phyloP scores from a whole-genome alignment of 805 yeast genomes.

The Sugiyamaella qingdaonensis region DNA sequence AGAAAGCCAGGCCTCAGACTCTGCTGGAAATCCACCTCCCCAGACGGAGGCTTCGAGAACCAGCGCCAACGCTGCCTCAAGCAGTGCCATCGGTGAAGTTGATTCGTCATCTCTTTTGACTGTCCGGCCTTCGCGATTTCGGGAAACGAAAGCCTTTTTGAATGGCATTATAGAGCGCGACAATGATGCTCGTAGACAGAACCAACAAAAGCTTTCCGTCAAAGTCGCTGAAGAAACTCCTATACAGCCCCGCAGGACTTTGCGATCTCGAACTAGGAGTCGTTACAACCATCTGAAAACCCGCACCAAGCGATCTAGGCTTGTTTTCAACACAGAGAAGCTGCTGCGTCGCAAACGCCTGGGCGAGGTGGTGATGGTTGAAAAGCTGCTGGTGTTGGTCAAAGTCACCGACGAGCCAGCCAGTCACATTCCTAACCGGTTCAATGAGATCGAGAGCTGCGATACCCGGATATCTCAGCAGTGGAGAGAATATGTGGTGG shows the following conservation, averaged over 20 bases:
- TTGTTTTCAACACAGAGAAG: conserved; percentile 10
- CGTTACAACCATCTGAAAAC: not conserved
- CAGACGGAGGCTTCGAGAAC: not conserved
- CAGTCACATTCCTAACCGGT: conserved; percentile 32
- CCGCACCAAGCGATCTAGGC: not conserved
- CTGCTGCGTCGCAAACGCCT: conserved; percentile 17
- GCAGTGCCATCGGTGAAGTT: not conserved
- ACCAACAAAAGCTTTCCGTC: not conserved
- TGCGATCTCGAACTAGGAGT: not conserved
- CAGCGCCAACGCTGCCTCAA: not conserved
- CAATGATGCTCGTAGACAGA: not conserved
- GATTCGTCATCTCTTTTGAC: not conserved
- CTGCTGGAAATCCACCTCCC: not conserved
- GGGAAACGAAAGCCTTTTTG: not conserved
- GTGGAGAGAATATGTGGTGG: conserved; percentile 78
- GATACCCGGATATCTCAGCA: conserved; percentile 59
- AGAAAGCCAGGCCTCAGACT: not conserved
- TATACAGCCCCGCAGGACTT: not conserved
- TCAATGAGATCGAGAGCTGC: conserved; percentile 48
- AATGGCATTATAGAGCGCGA: not conserved
- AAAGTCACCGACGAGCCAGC: conserved; percentile 35
- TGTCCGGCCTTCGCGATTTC: not conserved
- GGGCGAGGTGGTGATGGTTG: conserved; percentile 65
- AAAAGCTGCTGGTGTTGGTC: conserved; percentile 64
- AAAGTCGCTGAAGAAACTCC: not conserved